Base-by-base conservation (phyloP, 768 basidiomycete genomes). In the Astraeus odoratus region DNA sequence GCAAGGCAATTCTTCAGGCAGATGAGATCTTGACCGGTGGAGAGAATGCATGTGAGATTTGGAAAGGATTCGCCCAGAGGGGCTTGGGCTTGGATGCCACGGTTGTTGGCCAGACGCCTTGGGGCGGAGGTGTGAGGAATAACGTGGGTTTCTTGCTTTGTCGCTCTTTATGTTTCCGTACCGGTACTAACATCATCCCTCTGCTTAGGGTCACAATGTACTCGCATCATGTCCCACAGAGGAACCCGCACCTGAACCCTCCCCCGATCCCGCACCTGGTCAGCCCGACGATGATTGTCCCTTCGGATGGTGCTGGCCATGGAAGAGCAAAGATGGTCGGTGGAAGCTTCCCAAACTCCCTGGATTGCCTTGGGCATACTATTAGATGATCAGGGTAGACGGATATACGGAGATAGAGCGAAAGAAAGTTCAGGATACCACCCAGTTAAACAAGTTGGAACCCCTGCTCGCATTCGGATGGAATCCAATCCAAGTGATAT, bases 11-110 rank as follows among this genome's bases (percentile, higher is more conserved):
- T 62, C 79, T 95, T 51, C 82, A 90, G 53, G 93, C 95, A 18
- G 95, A 97, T 62, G 71, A 89, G 60, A 67, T 87, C 35, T 75
- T 96, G 48, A 97, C 95, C 3, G 88, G 82, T 12, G 95, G 95
- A 3, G 89, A 92, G 77, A 99, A 99, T 73, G 70, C 74, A 54
- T 99, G 95, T 64, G 71, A 72, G 12, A 66, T 99, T 51, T 97
- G 92, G 93, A 67, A 74, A 46, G 89, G 80, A 34, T 99, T 97
- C 60, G 75, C 88, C 5, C 66, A 75, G 53, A 75, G 89, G 27
- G 95, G 95, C 1, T 66, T 98, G 38, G 94, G 94, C 3, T 59
- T 69, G 9, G 82, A 92, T 55, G 88, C 95, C 3, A 67, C 52
- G 13, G 77, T 97, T 31, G 68, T 76, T 24, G 85, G 88, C 42